Evolutionary conservation across 345 rosid species (phyloP).

Genomic region (Citrus sp.): DNA sequence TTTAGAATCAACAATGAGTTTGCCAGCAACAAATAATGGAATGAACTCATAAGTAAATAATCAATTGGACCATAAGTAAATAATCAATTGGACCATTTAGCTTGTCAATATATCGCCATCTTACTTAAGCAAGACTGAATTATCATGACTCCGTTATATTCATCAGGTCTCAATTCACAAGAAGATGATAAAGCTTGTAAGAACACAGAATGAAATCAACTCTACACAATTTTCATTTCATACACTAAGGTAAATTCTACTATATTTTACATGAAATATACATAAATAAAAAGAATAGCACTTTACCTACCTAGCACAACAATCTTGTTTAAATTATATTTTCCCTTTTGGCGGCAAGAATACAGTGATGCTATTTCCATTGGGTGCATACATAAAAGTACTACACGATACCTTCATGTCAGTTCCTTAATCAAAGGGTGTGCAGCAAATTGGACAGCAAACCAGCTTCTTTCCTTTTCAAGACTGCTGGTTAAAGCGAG

Average conservation of each 20-base stretch:
- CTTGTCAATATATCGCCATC: background rate
- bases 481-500: background rate
- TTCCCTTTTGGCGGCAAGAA: background rate
- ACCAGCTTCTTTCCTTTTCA: background rate
- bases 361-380: background rate
- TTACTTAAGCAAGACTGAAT: background rate
- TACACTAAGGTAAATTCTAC: background rate
- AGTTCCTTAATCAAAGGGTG: background rate
- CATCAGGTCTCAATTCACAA: background rate
- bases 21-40: background rate
- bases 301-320: background rate
- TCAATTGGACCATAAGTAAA: background rate
- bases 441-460: background rate
- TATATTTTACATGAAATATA: conserved; percentile 1
- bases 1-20: background rate
- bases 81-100: background rate
- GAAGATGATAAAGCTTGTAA: background rate
- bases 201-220: background rate
- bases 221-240: background rate
- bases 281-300: conserved; percentile 4
- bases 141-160: background rate
- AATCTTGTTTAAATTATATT: background rate
- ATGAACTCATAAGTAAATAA: background rate
- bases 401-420: background rate
- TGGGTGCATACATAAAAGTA: background rate